Percentiles rank a stretch among this genome's conserved stretches.
Conservation (phyloP, 2,329 filamentous ascomycete species). For the Aspergillus persii region DNA sequence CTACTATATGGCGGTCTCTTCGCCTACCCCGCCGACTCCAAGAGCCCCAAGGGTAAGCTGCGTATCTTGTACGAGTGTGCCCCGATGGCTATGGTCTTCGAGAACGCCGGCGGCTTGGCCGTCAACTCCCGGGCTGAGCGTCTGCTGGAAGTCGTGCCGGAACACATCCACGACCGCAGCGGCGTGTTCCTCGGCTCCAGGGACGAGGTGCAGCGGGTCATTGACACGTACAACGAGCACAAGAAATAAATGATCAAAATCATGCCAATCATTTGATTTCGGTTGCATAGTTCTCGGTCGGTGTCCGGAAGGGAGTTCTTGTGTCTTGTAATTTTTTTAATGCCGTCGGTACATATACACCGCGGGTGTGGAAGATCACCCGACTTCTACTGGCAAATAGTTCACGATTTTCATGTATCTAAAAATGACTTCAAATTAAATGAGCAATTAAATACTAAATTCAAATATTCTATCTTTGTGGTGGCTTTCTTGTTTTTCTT, state of each 20-base stretch:
- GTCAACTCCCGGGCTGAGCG: constrained; percentile 87
- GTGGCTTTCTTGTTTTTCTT: too few species aligned
- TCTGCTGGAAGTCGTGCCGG: constrained; percentile 84
- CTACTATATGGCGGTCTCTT: constrained; percentile 95
- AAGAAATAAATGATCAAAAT: constrained; percentile 26
- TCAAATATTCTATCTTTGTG: neutral
- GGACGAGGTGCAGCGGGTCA: constrained; percentile 94
- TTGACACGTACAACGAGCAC: constrained; percentile 67
- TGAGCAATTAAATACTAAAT: neutral
- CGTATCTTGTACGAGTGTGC: constrained; percentile 97
- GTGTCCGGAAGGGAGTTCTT: constrained; percentile 11
- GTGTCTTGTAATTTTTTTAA: neutral
- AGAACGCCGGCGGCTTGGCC: constrained; percentile 94
- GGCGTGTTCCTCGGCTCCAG: constrained; percentile 96
- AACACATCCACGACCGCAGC: constrained; percentile 90
- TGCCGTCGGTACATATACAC: neutral
- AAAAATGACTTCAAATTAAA: neutral
- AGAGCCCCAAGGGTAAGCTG: constrained; percentile 97
- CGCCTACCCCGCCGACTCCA: constrained; percentile 95
- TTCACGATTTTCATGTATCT: neutral
- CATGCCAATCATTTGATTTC: neutral
- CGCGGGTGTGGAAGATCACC: neutral
- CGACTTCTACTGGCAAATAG: neutral
- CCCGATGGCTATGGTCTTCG: constrained; percentile 98
- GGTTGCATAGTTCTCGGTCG: neutral